Evolutionary conservation across 2,329 filamentous ascomycete genomes (phyloP), one percentile per base, ranked within the genome.

Genomic region (Xylariaceae sp.): DNA sequence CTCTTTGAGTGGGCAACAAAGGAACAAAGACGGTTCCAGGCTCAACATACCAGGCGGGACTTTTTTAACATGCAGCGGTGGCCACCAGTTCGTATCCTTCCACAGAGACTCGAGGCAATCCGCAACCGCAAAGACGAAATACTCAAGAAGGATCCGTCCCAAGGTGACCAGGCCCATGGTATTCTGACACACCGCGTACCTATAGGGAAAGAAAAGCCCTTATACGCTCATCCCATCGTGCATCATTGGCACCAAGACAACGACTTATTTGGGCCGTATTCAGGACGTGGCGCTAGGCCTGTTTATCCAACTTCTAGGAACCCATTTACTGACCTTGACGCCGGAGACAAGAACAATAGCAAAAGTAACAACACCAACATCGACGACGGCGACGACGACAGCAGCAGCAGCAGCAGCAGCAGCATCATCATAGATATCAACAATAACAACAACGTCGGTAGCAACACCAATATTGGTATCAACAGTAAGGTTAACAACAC

Each of bases 41-140:
- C 67, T 6, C 61, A 58, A 18, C 67, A 64, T 46, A 66, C 62
- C 13, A 64, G 68, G 45, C 63, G 59, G 39, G 57, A 62, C 5
- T 81, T 72, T 63, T 82, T 79, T 67, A 65, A 68, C 57, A 64
- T 82, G 37, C 70, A 76, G 61, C 73, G 77, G 32, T 83, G 80
- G 79, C 79, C 79, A 29, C 36, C 75, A 16, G 61, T 73, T 21
- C 62, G 75, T 46, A 75, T 79, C 58, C 65, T 55, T 6, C 44
- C 64, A 20, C 59, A 63, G 18, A 64, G 57, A n/a, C 67, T 69
- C 44, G 51, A 62, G 10, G 44, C 58, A 15, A 71, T 77, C 49
- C 40, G 16, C 2, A 42, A 39, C 3, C 69, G 72, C n/a, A 50
- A 43, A 30, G 65, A 72, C 53, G 58, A 73, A 40, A 60, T 69